Evolutionary conservation across 306 rosid species (phyloP).

Genomic region (Pachyrhizus erosus): DNA sequence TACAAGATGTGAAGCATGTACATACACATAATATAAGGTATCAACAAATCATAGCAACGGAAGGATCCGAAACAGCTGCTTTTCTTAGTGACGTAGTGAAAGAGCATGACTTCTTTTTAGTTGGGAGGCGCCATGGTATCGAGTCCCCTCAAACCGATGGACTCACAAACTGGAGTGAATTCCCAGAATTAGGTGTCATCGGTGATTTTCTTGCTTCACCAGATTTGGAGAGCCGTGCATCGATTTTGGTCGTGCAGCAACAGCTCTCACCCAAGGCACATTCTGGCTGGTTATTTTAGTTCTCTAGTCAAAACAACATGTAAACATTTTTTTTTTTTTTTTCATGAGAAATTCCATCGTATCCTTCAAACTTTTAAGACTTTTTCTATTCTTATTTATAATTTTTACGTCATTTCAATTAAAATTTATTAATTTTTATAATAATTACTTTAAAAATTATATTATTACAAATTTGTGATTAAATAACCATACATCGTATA

Average conservation of each 20-base stretch:
- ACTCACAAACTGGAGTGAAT: slow-evolving; percentile 68
- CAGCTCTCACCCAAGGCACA: background rate
- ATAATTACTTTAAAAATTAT: no score
- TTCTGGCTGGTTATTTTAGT: background rate
- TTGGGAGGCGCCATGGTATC: slow-evolving; percentile 57
- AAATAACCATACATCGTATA: no score
- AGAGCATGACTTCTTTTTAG: slow-evolving; percentile 58
- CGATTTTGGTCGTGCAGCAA: slow-evolving; percentile 65
- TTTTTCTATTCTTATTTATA: no score
- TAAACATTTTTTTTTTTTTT: no score
- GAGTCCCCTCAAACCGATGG: slow-evolving; percentile 53
- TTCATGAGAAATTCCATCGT: no score
- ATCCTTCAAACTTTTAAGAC: no score
- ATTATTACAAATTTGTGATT: no score
- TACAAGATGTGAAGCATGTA: no score
- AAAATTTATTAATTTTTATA: no score
- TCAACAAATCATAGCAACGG: slow-evolving; percentile 7
- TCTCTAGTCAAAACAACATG: no score
- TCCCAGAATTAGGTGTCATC: slow-evolving; percentile 64
- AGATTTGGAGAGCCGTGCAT: slow-evolving; percentile 51
- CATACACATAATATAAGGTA: slow-evolving; percentile 11
- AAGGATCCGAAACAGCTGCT: slow-evolving; percentile 42
- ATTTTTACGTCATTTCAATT: no score
- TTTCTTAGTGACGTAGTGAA: slow-evolving; percentile 43
- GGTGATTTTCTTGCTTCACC: slow-evolving; percentile 77